Conservation (phyloP, 2,329 filamentous ascomycete genomes). For the Sarocladium oryzae region DNA sequence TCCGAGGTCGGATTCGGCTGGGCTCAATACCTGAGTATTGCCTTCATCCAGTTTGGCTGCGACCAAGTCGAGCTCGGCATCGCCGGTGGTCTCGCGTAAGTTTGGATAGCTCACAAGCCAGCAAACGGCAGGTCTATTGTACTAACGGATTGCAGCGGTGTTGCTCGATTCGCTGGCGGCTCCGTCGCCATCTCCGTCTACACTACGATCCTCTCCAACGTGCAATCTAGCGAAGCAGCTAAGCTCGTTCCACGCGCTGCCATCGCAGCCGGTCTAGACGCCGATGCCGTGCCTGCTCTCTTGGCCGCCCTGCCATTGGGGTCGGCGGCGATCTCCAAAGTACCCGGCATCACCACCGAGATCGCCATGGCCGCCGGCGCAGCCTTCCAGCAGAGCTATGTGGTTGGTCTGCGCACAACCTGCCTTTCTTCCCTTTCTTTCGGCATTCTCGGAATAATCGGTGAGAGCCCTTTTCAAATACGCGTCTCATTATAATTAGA, state of each 20-base stretch:
- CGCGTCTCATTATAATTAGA: background rate
- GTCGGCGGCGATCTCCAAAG: constrained; percentile 17
- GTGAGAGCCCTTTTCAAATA: constrained; percentile 14
- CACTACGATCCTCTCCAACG: constrained; percentile 33
- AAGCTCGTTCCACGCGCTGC: constrained; percentile 28
- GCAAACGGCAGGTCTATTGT: too few species aligned
- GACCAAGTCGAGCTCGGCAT: constrained; percentile 46
- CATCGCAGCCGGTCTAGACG: constrained; percentile 26
- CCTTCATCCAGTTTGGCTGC: constrained; percentile 42
- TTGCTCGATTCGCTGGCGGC: constrained; percentile 36
- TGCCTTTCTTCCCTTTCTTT: constrained; percentile 23
- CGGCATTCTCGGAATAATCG: constrained; percentile 23
- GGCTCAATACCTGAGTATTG: constrained; percentile 40
- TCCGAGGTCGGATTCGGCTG: constrained; percentile 38
- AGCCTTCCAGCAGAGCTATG: constrained; percentile 26
- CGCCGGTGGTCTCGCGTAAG: constrained; percentile 40
- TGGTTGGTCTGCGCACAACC: constrained; percentile 21
- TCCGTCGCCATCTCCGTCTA: constrained; percentile 35
- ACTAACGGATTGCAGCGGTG: constrained; percentile 21
- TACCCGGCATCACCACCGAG: constrained; percentile 19
- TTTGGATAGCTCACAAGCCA: too few species aligned
- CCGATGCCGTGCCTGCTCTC: constrained; percentile 22
- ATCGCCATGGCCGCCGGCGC: constrained; percentile 21
- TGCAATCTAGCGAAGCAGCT: constrained; percentile 21
- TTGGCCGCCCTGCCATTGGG: constrained; percentile 22